phyloP scores from a whole-genome alignment of 2,329 filamentous ascomycete genomes.

The Fusarium sp. region DNA sequence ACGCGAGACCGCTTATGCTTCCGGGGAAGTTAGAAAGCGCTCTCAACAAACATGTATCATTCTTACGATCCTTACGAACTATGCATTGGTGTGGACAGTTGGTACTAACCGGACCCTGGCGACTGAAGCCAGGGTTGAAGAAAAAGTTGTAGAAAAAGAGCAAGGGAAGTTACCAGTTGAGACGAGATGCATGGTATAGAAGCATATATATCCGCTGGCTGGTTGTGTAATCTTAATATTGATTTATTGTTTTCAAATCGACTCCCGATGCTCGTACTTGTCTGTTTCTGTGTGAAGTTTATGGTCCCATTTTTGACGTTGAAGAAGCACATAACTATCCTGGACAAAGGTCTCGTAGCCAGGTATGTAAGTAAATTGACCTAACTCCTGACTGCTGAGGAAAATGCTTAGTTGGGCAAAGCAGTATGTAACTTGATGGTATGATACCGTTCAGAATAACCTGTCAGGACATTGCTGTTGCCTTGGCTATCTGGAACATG shows the following conservation, averaged over 20 bases:
- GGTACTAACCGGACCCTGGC: slow-evolving; percentile 33
- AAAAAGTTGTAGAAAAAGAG: slow-evolving; percentile 38
- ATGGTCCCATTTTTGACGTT: not conserved
- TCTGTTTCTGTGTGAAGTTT: too few species aligned
- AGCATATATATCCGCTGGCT: slow-evolving; percentile 49
- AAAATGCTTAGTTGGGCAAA: too few species aligned
- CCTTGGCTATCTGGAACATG: slow-evolving; percentile 66
- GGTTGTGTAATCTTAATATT: slow-evolving; percentile 51
- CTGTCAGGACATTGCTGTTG: slow-evolving; percentile 63
- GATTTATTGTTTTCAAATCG: slow-evolving; percentile 40
- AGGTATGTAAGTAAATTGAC: too few species aligned
- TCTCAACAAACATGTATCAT: slow-evolving; percentile 53
- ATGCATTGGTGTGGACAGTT: slow-evolving; percentile 47
- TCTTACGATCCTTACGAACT: slow-evolving; percentile 69
- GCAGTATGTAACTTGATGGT: too few species aligned
- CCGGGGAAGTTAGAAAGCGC: slow-evolving; percentile 31
- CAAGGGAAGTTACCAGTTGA: slow-evolving; percentile 41
- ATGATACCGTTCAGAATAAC: too few species aligned
- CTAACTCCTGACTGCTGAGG: too few species aligned
- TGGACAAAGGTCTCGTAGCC: too few species aligned
- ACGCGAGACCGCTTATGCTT: slow-evolving; percentile 32
- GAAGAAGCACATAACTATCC: slow-evolving; percentile 1
- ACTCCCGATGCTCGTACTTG: slow-evolving; percentile 20
- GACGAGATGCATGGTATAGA: slow-evolving; percentile 45
- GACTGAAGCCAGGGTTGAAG: slow-evolving; percentile 31